These are phyloP conservation scores for Verbena officinalis DNA, from an alignment of 257 asterid genomes.

Conservation along the genomic window DNA sequence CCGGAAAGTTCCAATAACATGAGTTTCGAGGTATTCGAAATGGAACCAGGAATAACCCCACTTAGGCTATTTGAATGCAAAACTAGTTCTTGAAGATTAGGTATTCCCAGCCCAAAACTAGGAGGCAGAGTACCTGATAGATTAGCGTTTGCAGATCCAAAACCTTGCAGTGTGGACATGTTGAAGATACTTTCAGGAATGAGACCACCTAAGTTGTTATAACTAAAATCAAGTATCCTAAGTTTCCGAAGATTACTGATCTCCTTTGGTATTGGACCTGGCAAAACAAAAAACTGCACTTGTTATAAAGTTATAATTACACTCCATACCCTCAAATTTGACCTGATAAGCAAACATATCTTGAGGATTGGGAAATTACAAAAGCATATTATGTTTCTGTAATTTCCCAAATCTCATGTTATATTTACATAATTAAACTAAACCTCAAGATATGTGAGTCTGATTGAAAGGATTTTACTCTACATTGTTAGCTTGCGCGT, in stretches of 20 bases:
- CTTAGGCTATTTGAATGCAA: constrained; percentile 26
- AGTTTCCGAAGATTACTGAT: constrained; percentile 37
- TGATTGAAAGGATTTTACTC: too few relatives aligned
- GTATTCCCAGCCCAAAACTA: constrained; percentile 21
- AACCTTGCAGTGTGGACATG: constrained; percentile 32
- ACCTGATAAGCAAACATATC: too few relatives aligned
- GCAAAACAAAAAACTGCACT: background rate
- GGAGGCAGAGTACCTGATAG: constrained; percentile 35
- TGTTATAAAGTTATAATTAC: background rate
- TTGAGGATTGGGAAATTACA: too few relatives aligned
- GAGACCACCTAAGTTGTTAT: constrained; percentile 18
- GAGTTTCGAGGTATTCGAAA: constrained; percentile 23
- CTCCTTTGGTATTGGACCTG: constrained; percentile 31
- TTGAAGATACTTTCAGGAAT: constrained; percentile 36
- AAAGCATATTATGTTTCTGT: too few relatives aligned
- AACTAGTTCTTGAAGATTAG: constrained; percentile 33
- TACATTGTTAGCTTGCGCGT: background rate
- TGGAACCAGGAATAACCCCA: constrained; percentile 29
- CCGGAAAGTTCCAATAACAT: constrained; percentile 8
- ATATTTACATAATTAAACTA: too few relatives aligned
- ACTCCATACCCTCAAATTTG: background rate
- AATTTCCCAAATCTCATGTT: too few relatives aligned
- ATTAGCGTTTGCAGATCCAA: background rate
- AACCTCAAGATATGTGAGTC: too few relatives aligned
- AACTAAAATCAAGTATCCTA: constrained; percentile 13